Evolutionary conservation across 345 rosid genomes (phyloP).

Genomic region (Turritis glabra): DNA sequence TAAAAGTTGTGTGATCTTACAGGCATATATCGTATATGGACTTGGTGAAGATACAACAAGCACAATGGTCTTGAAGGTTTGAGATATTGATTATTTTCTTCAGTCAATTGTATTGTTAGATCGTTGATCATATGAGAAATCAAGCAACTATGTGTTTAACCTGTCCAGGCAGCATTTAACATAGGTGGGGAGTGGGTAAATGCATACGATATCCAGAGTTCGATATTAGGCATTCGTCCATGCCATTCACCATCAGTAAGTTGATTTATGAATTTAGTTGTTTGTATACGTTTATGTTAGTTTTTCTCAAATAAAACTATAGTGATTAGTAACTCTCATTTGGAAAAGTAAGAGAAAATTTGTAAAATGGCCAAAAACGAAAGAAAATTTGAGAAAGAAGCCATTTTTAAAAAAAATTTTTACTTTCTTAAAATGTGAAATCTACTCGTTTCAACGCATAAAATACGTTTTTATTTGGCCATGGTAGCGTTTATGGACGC

Average conservation of each 20-base stretch:
- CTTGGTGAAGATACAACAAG: constrained; percentile 39
- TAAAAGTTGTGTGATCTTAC: constrained; percentile 25
- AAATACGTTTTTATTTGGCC: not conserved
- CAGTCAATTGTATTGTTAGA: not conserved
- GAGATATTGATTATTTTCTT: not conserved
- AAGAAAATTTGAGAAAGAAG: not conserved
- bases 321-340: not conserved
- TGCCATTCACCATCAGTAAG: constrained; percentile 55
- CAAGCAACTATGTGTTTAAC: not conserved
- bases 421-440: not conserved
- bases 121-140: not conserved
- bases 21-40: constrained; percentile 76
- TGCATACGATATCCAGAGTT: constrained; percentile 54
- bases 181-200: constrained; percentile 66
- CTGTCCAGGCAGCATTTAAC: constrained; percentile 59
- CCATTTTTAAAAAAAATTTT: not conserved
- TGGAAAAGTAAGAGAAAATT: no score
- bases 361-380: not conserved
- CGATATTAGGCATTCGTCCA: constrained; percentile 58
- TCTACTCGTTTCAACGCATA: not conserved
- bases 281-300: not conserved
- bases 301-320: not conserved
- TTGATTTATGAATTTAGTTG: not conserved
- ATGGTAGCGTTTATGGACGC: constrained; percentile 62
- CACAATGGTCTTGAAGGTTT: constrained; percentile 54